Evolutionary conservation across 23 red algal species (phyloP).

Genomic region (Chondrus crispus): DNA sequence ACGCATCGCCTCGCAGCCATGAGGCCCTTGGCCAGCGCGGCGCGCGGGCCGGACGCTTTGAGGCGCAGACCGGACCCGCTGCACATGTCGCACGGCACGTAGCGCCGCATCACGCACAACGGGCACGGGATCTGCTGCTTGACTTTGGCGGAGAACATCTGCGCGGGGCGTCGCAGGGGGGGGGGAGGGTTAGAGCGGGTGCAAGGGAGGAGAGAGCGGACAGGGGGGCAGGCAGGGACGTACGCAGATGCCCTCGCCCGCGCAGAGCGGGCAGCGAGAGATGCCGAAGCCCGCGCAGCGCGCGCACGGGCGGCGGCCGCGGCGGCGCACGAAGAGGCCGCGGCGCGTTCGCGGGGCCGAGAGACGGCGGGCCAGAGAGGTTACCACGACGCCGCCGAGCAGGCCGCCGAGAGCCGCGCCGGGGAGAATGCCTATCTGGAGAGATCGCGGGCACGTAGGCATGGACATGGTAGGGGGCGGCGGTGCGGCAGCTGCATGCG

Average conservation of each 20-base stretch:
- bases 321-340: conserved; percentile 44
- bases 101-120: conserved; percentile 49
- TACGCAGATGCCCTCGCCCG: conserved; percentile 43
- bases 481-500: too few species aligned
- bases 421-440: conserved; percentile 20
- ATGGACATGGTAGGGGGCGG: too few species aligned
- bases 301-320: conserved; percentile 18
- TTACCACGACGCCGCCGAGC: conserved; percentile 27
- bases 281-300: conserved; percentile 60
- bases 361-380: neutral
- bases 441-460: conserved; percentile 1
- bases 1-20: conserved; percentile 1
- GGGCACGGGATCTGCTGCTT: conserved; percentile 38
- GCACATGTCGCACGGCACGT: conserved; percentile 43
- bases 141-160: conserved; percentile 6
- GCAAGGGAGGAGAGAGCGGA: neutral
- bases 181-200: neutral
- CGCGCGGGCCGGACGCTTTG: neutral
- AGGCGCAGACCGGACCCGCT: conserved; percentile 38
- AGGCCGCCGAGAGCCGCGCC: conserved; percentile 26
- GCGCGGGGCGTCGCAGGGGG: neutral
- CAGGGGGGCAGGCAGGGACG: neutral
- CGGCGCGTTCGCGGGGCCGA: neutral
- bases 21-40: neutral
- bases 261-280: conserved; percentile 29